These are phyloP conservation scores for Jamesozyma piceae DNA, from an alignment of 805 yeast species.

Conservation along the genomic window DNA sequence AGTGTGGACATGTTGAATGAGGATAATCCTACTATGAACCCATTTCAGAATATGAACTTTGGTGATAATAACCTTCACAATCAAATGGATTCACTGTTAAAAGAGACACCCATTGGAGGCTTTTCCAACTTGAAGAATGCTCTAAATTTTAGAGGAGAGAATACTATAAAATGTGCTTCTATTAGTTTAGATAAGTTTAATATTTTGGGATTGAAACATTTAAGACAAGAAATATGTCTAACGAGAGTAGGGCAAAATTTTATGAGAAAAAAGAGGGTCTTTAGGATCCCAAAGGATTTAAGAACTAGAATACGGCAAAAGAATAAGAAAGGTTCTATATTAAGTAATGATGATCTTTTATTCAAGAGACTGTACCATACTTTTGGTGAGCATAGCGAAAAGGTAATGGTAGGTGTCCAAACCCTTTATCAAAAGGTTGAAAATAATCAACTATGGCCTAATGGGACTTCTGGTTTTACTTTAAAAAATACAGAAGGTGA, in stretches of 20 bases:
- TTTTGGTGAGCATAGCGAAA: neutral
- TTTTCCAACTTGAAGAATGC: neutral
- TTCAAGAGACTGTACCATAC: neutral
- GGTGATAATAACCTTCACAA: neutral
- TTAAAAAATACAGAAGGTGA: neutral
- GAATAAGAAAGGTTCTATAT: no score
- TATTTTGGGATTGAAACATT: neutral
- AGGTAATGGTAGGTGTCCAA: neutral
- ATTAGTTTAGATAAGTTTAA: no score
- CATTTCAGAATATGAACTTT: neutral
- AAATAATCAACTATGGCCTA: neutral
- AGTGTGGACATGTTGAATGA: neutral
- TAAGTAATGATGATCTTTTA: neutral
- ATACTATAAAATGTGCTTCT: neutral
- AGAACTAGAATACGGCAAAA: neutral
- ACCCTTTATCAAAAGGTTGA: neutral
- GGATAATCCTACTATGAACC: neutral
- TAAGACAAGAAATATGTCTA: neutral
- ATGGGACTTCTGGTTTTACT: neutral
- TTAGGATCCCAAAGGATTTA: neutral
- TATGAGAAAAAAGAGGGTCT: neutral
- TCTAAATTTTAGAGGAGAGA: neutral
- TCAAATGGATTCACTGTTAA: neutral
- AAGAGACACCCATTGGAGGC: neutral
- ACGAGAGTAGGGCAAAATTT: neutral